Evolutionary conservation across 345 rosid genomes (phyloP), one percentile per base, ranked within the genome.

Genomic region (Eucalyptus cladocalyx): DNA sequence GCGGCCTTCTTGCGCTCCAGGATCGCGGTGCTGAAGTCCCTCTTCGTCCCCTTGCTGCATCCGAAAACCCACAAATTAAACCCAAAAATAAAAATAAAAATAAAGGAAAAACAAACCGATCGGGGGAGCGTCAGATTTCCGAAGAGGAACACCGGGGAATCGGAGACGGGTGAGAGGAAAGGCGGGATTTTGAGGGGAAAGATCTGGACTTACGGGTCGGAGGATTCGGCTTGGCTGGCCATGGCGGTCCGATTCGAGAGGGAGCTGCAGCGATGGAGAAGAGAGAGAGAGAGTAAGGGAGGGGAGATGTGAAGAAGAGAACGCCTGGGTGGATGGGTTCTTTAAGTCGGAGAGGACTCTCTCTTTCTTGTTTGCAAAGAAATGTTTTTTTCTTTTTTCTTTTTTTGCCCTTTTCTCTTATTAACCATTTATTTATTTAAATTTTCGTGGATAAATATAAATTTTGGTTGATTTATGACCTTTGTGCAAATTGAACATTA

Each of bases 1-100:
- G 98, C 91, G 8, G 98, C 93, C 93, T 97, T 97, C 95, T 97
- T 97, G 89, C 97, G 93, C 93, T 97, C 99, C 87, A 97, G 92
- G 88, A 95, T 97, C 91, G 99, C 99, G 18, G 98, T 97, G 88
- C 96, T 95, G 89, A 96, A 97, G 87, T 97, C 99, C 90, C 94
- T 96, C 94, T 97, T 97, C 62, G 96, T 88, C 80, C 96, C 97
- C 91, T 96, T 97, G 76, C 97, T 95, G 93, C 69, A 76, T 76
- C 85, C 16, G 86, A 67, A 60, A 0, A 53, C 58, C 58, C 69
- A 86, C 87, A 43, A 88, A 37, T 16, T 32, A 48, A 86, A 30
- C 86, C 40, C 5, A 49, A 34, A 45, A 49, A n/a, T n/a, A n/a
- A n/a, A n/a, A n/a, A n/a, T n/a, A n/a, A 34, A 89, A n/a, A 87